phyloP scores from a whole-genome alignment of 108 stramenopile species.

The Schizochytrium sp. region DNA sequence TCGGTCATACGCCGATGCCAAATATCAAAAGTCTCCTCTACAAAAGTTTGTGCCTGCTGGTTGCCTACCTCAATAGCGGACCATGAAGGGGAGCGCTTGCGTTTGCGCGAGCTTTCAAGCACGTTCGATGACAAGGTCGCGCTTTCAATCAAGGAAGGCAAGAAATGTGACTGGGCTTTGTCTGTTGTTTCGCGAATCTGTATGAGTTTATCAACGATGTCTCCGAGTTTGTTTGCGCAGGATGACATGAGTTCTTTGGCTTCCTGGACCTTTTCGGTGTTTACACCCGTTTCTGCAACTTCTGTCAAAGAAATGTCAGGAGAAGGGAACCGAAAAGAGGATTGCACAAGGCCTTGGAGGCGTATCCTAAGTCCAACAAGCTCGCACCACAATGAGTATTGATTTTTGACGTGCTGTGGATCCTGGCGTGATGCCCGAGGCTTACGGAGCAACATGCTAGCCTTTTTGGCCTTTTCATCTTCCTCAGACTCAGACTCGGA shows the following conservation, averaged over 20 bases:
- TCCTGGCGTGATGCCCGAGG: not conserved
- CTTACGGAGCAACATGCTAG: conserved; percentile 28
- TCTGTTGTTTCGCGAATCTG: not conserved
- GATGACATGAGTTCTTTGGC: conserved; percentile 12
- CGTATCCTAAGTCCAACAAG: conserved; percentile 49
- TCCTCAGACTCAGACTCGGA: too few species aligned
- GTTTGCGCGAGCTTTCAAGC: not conserved
- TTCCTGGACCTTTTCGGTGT: not conserved
- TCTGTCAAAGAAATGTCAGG: not conserved
- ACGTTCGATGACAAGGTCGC: too few species aligned
- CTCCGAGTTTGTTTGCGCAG: not conserved
- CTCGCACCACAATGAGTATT: conserved; percentile 39
- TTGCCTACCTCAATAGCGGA: conserved; percentile 4
- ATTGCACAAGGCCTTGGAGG: conserved; percentile 1
- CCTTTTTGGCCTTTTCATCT: not conserved
- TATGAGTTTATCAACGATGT: conserved; percentile 1
- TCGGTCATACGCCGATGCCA: conserved; percentile 12
- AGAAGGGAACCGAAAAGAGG: conserved; percentile 1
- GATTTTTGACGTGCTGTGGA: conserved; percentile 2
- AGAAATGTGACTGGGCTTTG: not conserved
- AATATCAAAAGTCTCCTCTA: conserved; percentile 13
- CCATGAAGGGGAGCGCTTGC: conserved; percentile 8
- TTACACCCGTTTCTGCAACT: not conserved
- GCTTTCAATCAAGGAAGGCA: not conserved
- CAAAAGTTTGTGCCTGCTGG: not conserved